A percentile compares a stretch with the other conserved stretches of the same genome.
Evolutionary conservation across 805 yeast genomes (phyloP).

Genomic region (Saccharomycopsis oosterbeekiorum): DNA sequence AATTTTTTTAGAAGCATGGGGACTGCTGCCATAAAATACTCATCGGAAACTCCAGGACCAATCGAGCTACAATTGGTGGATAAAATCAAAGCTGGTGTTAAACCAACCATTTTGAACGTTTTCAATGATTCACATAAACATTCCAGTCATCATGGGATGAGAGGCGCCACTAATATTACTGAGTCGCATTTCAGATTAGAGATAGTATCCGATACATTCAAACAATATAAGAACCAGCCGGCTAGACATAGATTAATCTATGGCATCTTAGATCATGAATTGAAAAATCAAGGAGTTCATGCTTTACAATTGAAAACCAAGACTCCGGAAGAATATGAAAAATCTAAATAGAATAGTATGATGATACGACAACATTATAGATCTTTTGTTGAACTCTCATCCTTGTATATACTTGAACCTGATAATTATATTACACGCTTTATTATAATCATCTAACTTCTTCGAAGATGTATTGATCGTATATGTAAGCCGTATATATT

Average conservation of each 20-base stretch:
- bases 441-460: too few relatives aligned
- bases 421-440: too few relatives aligned
- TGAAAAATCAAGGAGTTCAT: constrained; percentile 65
- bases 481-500: too few relatives aligned
- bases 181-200: constrained; percentile 81
- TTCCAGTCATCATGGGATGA: constrained; percentile 75
- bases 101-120: constrained; percentile 42
- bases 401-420: too few relatives aligned
- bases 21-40: constrained; percentile 6
- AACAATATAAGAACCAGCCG: constrained; percentile 50
- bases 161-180: constrained; percentile 55
- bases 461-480: too few relatives aligned
- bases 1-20: background rate
- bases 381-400: too few relatives aligned
- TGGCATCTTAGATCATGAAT: constrained; percentile 57
- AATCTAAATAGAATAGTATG: background rate
- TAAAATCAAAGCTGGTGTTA: constrained; percentile 6
- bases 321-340: constrained; percentile 45
- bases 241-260: constrained; percentile 73
- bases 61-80: constrained; percentile 15
- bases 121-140: constrained; percentile 82
- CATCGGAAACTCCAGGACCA: constrained; percentile 17
- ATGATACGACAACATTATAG: too few relatives aligned
- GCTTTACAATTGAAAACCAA: constrained; percentile 81
- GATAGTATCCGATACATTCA: constrained; percentile 60